Conservation (phyloP, 179 eudicot genomes). For the Carnegiea gigantea region DNA sequence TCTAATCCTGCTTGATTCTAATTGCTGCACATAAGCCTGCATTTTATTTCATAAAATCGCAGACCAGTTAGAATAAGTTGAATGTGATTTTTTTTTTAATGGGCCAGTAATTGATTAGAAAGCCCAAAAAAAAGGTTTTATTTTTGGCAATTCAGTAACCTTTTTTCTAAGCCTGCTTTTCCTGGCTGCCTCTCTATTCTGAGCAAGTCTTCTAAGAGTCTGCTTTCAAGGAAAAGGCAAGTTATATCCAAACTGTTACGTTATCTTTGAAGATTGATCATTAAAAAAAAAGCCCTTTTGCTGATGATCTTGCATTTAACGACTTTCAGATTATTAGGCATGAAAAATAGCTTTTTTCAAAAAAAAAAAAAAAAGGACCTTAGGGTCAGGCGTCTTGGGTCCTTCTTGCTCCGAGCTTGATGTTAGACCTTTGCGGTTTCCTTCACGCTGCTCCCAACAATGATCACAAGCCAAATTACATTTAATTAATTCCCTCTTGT, state of each 20-base stretch:
- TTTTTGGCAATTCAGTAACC: constrained; percentile 41
- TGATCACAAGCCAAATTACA: neutral
- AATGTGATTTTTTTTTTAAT: neutral
- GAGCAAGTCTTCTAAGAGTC: constrained; percentile 98
- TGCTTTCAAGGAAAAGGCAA: constrained; percentile 35
- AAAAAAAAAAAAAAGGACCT: constrained; percentile 40
- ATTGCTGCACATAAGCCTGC: constrained; percentile 99
- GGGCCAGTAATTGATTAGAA: neutral
- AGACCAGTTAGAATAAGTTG: neutral
- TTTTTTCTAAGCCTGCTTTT: constrained; percentile 99
- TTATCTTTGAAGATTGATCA: neutral
- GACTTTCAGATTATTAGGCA: no score
- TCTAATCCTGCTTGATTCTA: constrained; percentile 91
- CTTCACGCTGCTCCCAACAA: constrained; percentile 68
- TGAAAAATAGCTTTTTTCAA: no score
- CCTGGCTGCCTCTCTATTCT: constrained; percentile 99
- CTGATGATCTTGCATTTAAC: no score
- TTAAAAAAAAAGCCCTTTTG: neutral
- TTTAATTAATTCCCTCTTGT: constrained; percentile 6
- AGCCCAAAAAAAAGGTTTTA: neutral
- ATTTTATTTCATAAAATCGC: neutral
- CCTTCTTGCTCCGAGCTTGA: constrained; percentile 74
- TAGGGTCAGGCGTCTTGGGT: constrained; percentile 86
- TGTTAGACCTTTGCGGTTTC: constrained; percentile 72
- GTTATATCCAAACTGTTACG: neutral